Evolutionary conservation across 1,139 yeast genomes (phyloP).

Genomic region (Blastobotrys aristatus): DNA sequence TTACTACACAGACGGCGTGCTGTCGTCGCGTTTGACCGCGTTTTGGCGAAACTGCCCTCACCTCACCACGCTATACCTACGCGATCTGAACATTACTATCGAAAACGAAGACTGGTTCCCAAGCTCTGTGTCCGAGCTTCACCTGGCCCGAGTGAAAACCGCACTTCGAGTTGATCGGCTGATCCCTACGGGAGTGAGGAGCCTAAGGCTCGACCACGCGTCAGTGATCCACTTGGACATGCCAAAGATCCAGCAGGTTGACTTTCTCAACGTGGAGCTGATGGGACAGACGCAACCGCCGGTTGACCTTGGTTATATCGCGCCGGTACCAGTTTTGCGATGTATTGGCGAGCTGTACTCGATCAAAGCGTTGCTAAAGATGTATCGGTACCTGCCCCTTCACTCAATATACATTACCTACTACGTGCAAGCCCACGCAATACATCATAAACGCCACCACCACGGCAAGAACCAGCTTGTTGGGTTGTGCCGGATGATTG

Average conservation of each 20-base stretch:
- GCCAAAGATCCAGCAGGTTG: neutral
- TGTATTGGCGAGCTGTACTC: neutral
- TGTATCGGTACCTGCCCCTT: neutral
- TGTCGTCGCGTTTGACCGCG: neutral
- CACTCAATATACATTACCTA: neutral
- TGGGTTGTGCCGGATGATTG: neutral
- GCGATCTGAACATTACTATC: neutral
- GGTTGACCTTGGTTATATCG: neutral
- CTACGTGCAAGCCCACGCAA: neutral
- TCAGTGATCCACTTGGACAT: neutral
- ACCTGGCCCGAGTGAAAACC: neutral
- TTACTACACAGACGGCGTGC: neutral
- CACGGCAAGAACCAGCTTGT: neutral
- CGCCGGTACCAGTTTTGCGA: neutral
- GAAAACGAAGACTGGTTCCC: neutral
- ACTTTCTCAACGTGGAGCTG: neutral
- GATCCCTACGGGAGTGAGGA: neutral
- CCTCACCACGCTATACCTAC: neutral
- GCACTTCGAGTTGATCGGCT: neutral
- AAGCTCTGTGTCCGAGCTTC: neutral
- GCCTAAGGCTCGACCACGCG: neutral
- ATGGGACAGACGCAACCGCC: neutral
- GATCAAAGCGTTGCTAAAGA: neutral
- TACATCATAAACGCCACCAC: neutral
- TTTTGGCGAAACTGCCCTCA: neutral